Conservation (phyloP, 2,329 filamentous ascomycete species). For the Colletotrichum incanum region DNA sequence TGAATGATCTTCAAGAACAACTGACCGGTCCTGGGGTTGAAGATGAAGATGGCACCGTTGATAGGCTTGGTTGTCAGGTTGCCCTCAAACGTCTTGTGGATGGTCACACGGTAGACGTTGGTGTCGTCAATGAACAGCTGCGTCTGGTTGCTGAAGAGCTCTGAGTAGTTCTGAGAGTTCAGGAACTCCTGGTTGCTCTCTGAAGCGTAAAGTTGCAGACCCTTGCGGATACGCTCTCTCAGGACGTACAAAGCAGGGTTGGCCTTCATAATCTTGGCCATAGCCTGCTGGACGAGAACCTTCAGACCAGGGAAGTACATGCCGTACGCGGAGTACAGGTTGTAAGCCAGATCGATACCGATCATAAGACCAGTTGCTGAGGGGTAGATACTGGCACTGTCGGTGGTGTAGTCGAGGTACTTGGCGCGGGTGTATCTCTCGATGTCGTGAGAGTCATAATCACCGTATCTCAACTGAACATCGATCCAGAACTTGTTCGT, state of each 20-base stretch:
- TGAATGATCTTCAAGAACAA: slow-evolving; percentile 99
- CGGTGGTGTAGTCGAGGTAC: slow-evolving; percentile 98
- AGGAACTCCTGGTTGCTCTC: slow-evolving; percentile 99
- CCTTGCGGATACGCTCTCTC: slow-evolving; percentile 97
- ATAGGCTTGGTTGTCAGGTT: slow-evolving; percentile 99
- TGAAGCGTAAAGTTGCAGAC: slow-evolving; percentile 96
- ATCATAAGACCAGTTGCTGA: slow-evolving; percentile 98
- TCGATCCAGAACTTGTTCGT: slow-evolving; percentile 99
- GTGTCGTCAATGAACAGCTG: slow-evolving; percentile 99
- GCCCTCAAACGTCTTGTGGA: slow-evolving; percentile 99
- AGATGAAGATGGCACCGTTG: slow-evolving; percentile 99
- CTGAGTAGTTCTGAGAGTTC: slow-evolving; percentile 99
- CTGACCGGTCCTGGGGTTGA: slow-evolving; percentile 98
- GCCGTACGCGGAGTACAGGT: slow-evolving; percentile 97
- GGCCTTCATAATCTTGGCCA: slow-evolving; percentile 99
- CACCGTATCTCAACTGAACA: slow-evolving; percentile 95
- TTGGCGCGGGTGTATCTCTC: slow-evolving; percentile 98
- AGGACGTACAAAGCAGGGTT: slow-evolving; percentile 97
- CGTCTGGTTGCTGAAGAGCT: slow-evolving; percentile 98
- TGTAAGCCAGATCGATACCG: slow-evolving; percentile 97
- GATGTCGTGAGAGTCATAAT: slow-evolving; percentile 99
- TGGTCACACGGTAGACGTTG: slow-evolving; percentile 99
- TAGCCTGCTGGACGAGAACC: slow-evolving; percentile 94
- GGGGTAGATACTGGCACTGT: slow-evolving; percentile 98
- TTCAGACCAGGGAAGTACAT: slow-evolving; percentile 99